Evolutionary conservation across 2,329 filamentous ascomycete genomes (phyloP).

Genomic region (Ceratocystis alfenasii): DNA sequence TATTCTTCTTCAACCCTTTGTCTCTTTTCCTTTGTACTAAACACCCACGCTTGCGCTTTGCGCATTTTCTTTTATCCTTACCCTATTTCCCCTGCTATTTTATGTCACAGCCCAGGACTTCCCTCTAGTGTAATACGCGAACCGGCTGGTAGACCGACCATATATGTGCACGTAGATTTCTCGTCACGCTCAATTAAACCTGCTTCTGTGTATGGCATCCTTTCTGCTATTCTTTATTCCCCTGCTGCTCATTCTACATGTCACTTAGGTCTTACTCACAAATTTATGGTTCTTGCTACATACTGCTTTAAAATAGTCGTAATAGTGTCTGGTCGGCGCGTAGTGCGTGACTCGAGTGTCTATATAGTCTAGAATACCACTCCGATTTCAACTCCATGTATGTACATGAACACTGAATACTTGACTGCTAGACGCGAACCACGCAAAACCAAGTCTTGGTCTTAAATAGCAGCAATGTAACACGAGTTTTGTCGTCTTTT

Average conservation of each 20-base stretch:
- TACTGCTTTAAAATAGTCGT: constrained; percentile 15
- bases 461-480: no score
- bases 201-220: not conserved
- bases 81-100: not conserved
- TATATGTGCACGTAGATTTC: not conserved
- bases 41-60: not conserved
- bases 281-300: not conserved
- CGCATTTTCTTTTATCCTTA: not conserved
- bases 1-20: not conserved
- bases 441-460: no score
- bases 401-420: no score
- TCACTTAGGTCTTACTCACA: not conserved
- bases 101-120: not conserved
- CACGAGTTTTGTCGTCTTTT: no score
- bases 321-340: not conserved
- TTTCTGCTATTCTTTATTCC: not conserved
- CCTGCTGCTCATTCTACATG: not conserved
- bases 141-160: not conserved
- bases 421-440: no score
- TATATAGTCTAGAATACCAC: no score
- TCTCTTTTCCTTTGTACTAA: not conserved
- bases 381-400: no score
- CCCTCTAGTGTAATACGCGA: not conserved
- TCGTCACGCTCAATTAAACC: not conserved
- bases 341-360: not conserved